phyloP scores from a whole-genome alignment of 2,329 filamentous ascomycete species.

The Sordariomycetes sp. region DNA sequence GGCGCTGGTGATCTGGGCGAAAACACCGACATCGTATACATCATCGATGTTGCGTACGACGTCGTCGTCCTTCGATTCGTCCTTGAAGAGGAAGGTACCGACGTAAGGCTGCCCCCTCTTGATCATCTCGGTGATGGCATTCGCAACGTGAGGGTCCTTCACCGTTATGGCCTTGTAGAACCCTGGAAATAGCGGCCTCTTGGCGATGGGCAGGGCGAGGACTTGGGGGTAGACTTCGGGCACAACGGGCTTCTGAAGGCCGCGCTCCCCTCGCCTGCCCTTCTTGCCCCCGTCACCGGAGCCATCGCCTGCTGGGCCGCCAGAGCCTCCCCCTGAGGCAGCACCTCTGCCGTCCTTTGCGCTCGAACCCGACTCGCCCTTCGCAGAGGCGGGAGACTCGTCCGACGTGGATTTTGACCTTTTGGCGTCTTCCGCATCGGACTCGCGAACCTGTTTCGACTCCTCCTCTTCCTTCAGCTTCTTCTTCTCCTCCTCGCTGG shows the following conservation, averaged over 20 bases:
- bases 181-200: slow-evolving; percentile 86
- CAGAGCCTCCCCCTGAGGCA: slow-evolving; percentile 42
- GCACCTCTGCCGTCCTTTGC: slow-evolving; percentile 45
- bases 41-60: slow-evolving; percentile 84
- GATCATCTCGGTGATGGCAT: slow-evolving; percentile 91
- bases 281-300: slow-evolving; percentile 56
- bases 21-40: slow-evolving; percentile 92
- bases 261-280: slow-evolving; percentile 62
- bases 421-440: slow-evolving; percentile 19
- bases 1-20: slow-evolving; percentile 93
- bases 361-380: slow-evolving; percentile 23
- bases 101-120: slow-evolving; percentile 96
- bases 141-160: slow-evolving; percentile 80
- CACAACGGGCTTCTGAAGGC: slow-evolving; percentile 76
- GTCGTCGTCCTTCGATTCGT: slow-evolving; percentile 88
- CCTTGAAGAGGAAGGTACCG: slow-evolving; percentile 92
- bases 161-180: slow-evolving; percentile 99
- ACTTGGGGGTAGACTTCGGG: slow-evolving; percentile 97
- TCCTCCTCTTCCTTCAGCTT: slow-evolving; percentile 21
- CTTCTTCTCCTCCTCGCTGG: slow-evolving; percentile 31
- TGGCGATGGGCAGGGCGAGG: slow-evolving; percentile 91
- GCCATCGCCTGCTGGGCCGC: slow-evolving; percentile 39
- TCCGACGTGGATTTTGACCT: slow-evolving; percentile 10
- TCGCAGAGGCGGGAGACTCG: slow-evolving; percentile 32
- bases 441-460: slow-evolving; percentile 19